Evolutionary conservation across 2,329 filamentous ascomycete genomes (phyloP), one percentile per base, ranked within the genome.

Genomic region (Fusarium zealandicum): DNA sequence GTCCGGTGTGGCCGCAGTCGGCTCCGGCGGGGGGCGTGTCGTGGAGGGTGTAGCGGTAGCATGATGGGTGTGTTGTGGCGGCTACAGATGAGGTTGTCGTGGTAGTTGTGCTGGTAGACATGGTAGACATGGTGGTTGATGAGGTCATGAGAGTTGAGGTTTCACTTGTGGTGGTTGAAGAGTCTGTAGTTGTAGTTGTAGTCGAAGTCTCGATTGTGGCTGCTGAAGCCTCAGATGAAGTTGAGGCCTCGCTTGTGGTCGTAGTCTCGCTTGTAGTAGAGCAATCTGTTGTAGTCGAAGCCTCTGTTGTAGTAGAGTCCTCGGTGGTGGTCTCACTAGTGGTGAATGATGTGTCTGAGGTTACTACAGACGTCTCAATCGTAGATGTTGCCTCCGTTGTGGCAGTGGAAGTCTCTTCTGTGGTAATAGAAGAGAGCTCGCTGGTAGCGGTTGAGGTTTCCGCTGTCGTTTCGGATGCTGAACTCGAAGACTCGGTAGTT

Each of bases 31-130:
- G 59, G 1, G 59, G 54, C 4, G 45, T 35, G 1, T 60, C 38
- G 2, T 51, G 37, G 7, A 62, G 37, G 11, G 55, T 59, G 17
- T 63, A 62, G 14, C 59, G 59, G 20, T 42, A 63, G 46, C 59
- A 62, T 25, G 59, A 52, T 31, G 54, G 59, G 0, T 43, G 35
- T 11, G 44, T 12, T 13, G 59, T 32, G 4, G 46, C 31, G 6
- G 53, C 3, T 4, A 27, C 14, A 10, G 40, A 32, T 14, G 43
- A 39, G 17, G 55, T 30, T 6, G 32, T 38, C 14, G 40, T 62
- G 0, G 32, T 37, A 13, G 28, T 52, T 7, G 30, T 51, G n/a
- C 40, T 59, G 18, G 42, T 40, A 13, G 28, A 31, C 2, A 22
- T 20, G 12, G 32, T 36, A 1, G 9, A 38, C 13, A 33, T 38